phyloP scores from a whole-genome alignment of 108 stramenopile species.

The Cyclotella cryptica region DNA sequence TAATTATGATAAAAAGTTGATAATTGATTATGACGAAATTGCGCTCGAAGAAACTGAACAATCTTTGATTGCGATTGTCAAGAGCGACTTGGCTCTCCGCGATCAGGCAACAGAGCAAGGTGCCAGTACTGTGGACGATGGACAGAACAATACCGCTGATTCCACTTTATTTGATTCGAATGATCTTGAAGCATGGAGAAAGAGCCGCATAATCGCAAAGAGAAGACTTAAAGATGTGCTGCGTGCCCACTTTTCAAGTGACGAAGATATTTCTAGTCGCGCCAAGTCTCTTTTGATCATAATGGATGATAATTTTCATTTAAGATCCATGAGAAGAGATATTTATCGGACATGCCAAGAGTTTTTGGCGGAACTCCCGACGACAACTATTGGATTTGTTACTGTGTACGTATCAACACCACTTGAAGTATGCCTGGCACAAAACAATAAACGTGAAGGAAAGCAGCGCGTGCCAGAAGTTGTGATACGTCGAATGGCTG shows the following conservation, averaged over 20 bases:
- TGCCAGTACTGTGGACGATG: neutral
- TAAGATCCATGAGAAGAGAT: constrained; percentile 82
- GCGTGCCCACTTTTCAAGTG: constrained; percentile 20
- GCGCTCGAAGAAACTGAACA: neutral
- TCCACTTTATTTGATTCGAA: constrained; percentile 14
- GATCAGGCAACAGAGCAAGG: neutral
- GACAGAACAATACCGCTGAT: neutral
- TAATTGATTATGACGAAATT: constrained; percentile 18
- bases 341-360: constrained; percentile 62
- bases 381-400: constrained; percentile 56
- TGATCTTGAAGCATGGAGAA: constrained; percentile 72
- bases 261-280: neutral
- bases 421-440: constrained; percentile 59
- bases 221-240: constrained; percentile 53
- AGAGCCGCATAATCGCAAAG: constrained; percentile 61
- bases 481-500: constrained; percentile 64
- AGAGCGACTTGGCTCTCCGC: neutral
- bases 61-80: neutral
- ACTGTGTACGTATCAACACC: constrained; percentile 62
- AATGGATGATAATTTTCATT: constrained; percentile 86
- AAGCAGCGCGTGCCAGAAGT: constrained; percentile 55
- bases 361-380: constrained; percentile 35
- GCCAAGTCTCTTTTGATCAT: constrained; percentile 53
- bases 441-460: constrained; percentile 58
- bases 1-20: neutral